Conservation (phyloP, 2,329 filamentous ascomycete species). For the Ceratocystis colombiana region DNA sequence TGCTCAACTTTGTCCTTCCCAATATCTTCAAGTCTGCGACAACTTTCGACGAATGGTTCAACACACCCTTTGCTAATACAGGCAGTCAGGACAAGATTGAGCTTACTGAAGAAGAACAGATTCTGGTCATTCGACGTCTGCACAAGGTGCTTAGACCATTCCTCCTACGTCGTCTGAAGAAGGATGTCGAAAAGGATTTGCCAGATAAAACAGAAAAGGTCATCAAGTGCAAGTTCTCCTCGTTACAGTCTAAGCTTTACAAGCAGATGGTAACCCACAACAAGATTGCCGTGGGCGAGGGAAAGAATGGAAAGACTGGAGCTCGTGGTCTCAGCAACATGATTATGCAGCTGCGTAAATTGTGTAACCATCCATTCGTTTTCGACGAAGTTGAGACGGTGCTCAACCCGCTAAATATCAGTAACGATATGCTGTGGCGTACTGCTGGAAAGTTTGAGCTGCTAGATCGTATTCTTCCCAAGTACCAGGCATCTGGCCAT, state of each 20-base stretch:
- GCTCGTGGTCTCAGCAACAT: conserved; percentile 96
- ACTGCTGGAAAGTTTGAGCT: conserved; percentile 96
- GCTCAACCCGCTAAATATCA: conserved; percentile 81
- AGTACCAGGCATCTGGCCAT: conserved; percentile 84
- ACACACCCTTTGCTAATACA: conserved; percentile 96
- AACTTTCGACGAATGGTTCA: conserved; percentile 99
- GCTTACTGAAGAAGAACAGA: conserved; percentile 96
- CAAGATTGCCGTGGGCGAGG: conserved; percentile 85
- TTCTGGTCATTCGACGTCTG: conserved; percentile 93
- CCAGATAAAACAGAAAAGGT: conserved; percentile 99
- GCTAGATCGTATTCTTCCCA: conserved; percentile 81
- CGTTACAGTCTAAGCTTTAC: conserved; percentile 85
- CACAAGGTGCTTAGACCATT: conserved; percentile 97
- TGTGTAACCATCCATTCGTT: conserved; percentile 98
- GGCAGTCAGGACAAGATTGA: conserved; percentile 98
- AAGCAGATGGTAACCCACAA: conserved; percentile 97
- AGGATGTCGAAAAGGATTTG: conserved; percentile 97
- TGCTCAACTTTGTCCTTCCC: conserved; percentile 95
- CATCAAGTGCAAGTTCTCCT: conserved; percentile 97
- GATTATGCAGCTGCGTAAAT: conserved; percentile 98
- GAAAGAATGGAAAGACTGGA: conserved; percentile 87
- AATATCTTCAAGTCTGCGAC: conserved; percentile 99
- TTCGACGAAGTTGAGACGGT: conserved; percentile 97
- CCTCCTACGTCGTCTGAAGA: conserved; percentile 95
- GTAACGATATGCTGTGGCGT: conserved; percentile 90